Evolutionary conservation across 768 basidiomycete genomes (phyloP), one percentile per base, ranked within the genome.

Genomic region (Kwoniella sp.): DNA sequence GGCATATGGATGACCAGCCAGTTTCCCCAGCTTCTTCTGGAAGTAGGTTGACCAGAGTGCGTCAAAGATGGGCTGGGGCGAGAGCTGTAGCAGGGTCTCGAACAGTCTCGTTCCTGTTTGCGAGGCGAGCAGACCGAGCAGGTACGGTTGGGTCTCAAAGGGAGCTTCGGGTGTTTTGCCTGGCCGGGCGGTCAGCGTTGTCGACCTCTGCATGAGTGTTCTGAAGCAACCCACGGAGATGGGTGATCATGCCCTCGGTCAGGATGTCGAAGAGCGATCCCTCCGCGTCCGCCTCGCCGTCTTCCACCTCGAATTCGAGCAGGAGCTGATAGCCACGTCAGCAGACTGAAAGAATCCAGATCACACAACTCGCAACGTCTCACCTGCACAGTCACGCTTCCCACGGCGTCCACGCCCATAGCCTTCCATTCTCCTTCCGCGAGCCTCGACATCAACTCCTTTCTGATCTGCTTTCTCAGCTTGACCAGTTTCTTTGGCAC

Each of bases 41-140:
- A 98, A 85, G 74, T 95, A 92, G 0, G 80, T 79, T 2, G 75
- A 64, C 93, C 93, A 98, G 5, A 95, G 65, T 0, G 78, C 63
- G 27, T 75, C 68, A 66, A 92, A 91, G 1, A 84, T 79, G 15
- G 74, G 63, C 5, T 78, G 73, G 0, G 89, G 84, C 15, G 83
- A 81, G 43, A 80, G 79, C 5, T 76, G 73, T 20, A 91, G 81
- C 27, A 93, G 77, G 0, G 83, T 83, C 71, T 96, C 91, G n/a
- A 91, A 79, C 2, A 93, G 79, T 66, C 92, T 89, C 0, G 92
- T 93, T 0, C 91, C 86, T 2, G 88, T 89, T 2, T 84, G 81
- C 64, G 92, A 89, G 42, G 88, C 82, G 15, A 95, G 79, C 11
- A 95, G 80, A 1, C 87, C 87, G 9, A 81, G 80, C 45, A 95